phyloP scores from a whole-genome alignment of 148 eudicot genomes.

The Chenopodium formosanum region DNA sequence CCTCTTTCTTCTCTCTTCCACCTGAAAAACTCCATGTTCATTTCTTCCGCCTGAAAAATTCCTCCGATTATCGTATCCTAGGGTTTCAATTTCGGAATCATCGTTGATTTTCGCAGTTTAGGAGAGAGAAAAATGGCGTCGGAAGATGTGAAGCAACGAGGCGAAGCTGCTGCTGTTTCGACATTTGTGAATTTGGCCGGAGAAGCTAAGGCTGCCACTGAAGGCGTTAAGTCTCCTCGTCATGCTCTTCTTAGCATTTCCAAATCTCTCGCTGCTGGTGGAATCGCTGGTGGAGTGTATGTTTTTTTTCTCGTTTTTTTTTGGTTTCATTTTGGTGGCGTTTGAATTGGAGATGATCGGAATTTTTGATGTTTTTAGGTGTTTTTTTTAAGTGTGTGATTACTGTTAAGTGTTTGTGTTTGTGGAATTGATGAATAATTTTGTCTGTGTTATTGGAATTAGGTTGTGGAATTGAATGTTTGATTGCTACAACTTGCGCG shows the following conservation, averaged over 20 bases:
- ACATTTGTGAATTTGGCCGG: slow-evolving; percentile 79
- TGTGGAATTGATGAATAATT: not conserved
- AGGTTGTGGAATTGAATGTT: not conserved
- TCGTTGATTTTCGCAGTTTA: slow-evolving; percentile 7
- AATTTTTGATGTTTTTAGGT: not conserved
- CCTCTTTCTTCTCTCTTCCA: not conserved
- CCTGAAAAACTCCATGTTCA: not conserved
- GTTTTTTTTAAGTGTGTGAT: not conserved
- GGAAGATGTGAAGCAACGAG: slow-evolving; percentile 72
- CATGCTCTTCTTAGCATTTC: slow-evolving; percentile 47
- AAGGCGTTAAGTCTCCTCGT: slow-evolving; percentile 61
- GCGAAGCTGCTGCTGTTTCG: slow-evolving; percentile 55
- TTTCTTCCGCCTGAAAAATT: not conserved
- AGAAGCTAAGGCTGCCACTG: slow-evolving; percentile 72
- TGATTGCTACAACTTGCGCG: not conserved
- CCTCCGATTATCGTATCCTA: slow-evolving; percentile 1
- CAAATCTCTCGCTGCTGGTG: slow-evolving; percentile 86
- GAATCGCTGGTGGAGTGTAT: slow-evolving; percentile 83
- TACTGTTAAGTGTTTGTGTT: not conserved
- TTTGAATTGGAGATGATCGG: slow-evolving; percentile 2
- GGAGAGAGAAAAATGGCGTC: slow-evolving; percentile 55
- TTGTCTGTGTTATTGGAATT: not conserved
- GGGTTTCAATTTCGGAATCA: not conserved
- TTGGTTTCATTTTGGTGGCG: not conserved
- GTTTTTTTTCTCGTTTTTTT: slow-evolving; percentile 15